Evolutionary conservation across 73 alveolate species (phyloP), one percentile per base, ranked within the genome.

Genomic region (Paramecium octaurelia): DNA sequence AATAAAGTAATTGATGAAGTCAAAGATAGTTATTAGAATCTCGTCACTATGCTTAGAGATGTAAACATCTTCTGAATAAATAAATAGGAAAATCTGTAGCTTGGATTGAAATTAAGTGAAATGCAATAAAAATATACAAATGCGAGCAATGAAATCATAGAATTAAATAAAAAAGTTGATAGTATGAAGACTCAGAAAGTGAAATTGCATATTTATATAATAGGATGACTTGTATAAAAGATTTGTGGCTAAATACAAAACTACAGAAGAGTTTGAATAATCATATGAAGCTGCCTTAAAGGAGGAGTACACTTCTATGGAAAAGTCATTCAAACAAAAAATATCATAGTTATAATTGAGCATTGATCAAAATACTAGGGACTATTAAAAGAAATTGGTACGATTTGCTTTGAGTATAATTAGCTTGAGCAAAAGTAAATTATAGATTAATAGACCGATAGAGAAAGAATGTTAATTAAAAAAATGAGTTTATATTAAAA

Each of bases 211-310:
- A n/a, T 34, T 38, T n/a, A 9, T n/a, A 18, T 4, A 20, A 21
- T 29, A 75, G 88, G 88, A 75, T 75, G 88, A 75, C 10, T 42
- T 75, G 38, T 75, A 75, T 42, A 75, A 75, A 35, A 34, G 88
- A 35, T 75, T 75, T 75, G 58, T 23, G 8, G 58, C 58, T 35
- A 75, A 75, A 18, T 75, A 75, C 11, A 75, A 75, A 34, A 38
- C 88, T 6, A 75, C 64, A 0, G 38, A 29, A 14, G 88, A 75
- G 34, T 75, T 38, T 38, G 88, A 75, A 42, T 35, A 75, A 35
- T 75, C 88, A 34, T 75, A 75, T 42, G 88, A 75, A 42, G 88
- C 88, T 42, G 88, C 88, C 16, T 75, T 75, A 36, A 29, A 38
- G 57, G 88, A 75, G 8, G 88, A 75, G 10, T 75, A 75, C 21